Percentiles rank a stretch among this genome's conserved stretches.
Evolutionary conservation across 257 asterid species (phyloP).

Genomic region (Mentha longifolia): DNA sequence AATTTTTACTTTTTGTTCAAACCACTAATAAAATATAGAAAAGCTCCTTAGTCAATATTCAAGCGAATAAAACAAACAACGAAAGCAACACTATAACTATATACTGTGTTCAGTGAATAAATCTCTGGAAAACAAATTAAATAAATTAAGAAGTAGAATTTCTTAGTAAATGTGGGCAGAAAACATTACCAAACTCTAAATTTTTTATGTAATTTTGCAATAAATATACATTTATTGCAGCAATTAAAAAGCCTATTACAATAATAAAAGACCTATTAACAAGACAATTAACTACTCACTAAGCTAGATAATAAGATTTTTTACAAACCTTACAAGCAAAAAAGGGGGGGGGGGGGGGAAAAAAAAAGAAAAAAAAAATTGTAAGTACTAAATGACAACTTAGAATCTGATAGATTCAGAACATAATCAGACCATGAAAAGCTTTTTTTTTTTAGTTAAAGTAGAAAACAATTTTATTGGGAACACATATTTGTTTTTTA

Average conservation of each 20-base stretch:
- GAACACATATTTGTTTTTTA: background rate
- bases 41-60: no score
- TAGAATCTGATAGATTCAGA: background rate
- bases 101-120: no score
- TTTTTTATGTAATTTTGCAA: background rate
- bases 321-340: no score
- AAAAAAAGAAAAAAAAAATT: background rate
- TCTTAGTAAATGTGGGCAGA: background rate
- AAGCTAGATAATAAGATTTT: background rate
- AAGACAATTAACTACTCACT: background rate
- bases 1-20: no score
- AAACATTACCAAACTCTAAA: background rate
- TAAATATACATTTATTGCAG: background rate
- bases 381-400: background rate
- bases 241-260: background rate
- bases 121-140: no score
- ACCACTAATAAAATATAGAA: no score
- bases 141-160: background rate
- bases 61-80: no score
- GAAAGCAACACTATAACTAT: no score
- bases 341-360: no score
- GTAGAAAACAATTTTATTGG: background rate
- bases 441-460: background rate
- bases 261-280: no score
- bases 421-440: background rate